Conservation (phyloP, 2,329 filamentous ascomycete species). For the Drechslerella coelobrocha region DNA sequence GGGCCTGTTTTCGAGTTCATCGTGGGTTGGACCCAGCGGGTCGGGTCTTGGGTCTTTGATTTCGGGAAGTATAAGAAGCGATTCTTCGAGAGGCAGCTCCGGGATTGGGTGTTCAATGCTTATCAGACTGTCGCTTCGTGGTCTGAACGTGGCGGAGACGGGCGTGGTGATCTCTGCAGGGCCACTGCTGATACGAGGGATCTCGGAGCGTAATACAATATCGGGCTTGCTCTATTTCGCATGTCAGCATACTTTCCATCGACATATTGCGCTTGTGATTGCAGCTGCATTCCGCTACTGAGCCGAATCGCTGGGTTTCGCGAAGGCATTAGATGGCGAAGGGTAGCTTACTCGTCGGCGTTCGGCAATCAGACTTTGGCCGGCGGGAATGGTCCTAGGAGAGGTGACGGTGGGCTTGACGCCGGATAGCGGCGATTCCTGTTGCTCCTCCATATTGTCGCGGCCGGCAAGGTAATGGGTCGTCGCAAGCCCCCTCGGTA, state of each 20-base stretch:
- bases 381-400: constrained; percentile 17
- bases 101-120: constrained; percentile 45
- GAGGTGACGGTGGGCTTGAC: constrained; percentile 41
- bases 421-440: constrained; percentile 43
- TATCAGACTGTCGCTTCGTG: constrained; percentile 34
- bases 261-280: neutral
- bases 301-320: neutral
- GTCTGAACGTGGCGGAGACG: constrained; percentile 47
- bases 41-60: constrained; percentile 33
- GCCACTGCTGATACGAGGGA: constrained; percentile 39
- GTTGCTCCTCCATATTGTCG: constrained; percentile 40
- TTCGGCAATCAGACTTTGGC: constrained; percentile 48
- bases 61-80: constrained; percentile 25
- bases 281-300: neutral
- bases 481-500: neutral
- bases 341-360: constrained; percentile 25
- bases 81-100: constrained; percentile 44
- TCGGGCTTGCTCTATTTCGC: constrained; percentile 42
- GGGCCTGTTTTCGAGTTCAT: constrained; percentile 32
- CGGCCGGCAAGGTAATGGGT: neutral
- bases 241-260: constrained; percentile 11
- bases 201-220: constrained; percentile 44
- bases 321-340: neutral
- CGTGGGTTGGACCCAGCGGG: constrained; percentile 29
- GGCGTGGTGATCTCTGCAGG: constrained; percentile 48